Percentiles rank a stretch among this genome's conserved stretches.
These are phyloP conservation scores for Ensete glaucum DNA, from an alignment of 176 grass and related monocot genomes.

Conservation along the genomic window DNA sequence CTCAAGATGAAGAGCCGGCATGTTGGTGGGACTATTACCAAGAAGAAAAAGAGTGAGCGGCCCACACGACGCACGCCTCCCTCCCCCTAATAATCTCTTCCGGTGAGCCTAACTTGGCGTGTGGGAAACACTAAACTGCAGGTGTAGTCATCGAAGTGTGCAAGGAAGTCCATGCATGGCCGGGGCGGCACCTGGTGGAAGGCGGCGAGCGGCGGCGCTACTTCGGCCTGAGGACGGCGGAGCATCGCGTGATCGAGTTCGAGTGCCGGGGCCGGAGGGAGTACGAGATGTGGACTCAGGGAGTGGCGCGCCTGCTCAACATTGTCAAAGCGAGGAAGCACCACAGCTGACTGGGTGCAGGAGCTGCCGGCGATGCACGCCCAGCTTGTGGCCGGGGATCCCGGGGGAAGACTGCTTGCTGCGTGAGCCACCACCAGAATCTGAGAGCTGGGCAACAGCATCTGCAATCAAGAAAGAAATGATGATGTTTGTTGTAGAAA, in stretches of 20 bases:
- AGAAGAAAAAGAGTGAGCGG: conserved; percentile 90
- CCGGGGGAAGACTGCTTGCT: neutral
- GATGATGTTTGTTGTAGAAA: conserved; percentile 1
- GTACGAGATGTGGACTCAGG: conserved; percentile 75
- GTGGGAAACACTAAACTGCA: conserved; percentile 1
- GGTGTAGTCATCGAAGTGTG: conserved; percentile 79
- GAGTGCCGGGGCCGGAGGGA: conserved; percentile 59
- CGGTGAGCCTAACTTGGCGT: neutral
- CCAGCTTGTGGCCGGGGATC: neutral
- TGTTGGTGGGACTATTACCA: conserved; percentile 74
- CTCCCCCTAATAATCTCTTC: neutral
- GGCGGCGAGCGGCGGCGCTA: conserved; percentile 73
- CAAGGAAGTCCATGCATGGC: conserved; percentile 73
- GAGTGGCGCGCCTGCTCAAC: conserved; percentile 64
- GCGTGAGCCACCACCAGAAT: neutral
- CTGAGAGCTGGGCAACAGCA: too few species aligned
- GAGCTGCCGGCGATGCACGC: neutral
- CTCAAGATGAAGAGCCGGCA: conserved; percentile 96
- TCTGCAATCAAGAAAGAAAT: neutral
- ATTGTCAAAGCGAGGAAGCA: conserved; percentile 44
- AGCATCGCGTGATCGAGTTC: conserved; percentile 89
- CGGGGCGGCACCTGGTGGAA: conserved; percentile 73
- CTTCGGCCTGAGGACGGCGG: conserved; percentile 75
- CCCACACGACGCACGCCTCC: neutral
- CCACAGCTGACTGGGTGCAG: conserved; percentile 11